Evolutionary conservation across 108 stramenopile genomes (phyloP).

Genomic region (Craspedostauros australis): DNA sequence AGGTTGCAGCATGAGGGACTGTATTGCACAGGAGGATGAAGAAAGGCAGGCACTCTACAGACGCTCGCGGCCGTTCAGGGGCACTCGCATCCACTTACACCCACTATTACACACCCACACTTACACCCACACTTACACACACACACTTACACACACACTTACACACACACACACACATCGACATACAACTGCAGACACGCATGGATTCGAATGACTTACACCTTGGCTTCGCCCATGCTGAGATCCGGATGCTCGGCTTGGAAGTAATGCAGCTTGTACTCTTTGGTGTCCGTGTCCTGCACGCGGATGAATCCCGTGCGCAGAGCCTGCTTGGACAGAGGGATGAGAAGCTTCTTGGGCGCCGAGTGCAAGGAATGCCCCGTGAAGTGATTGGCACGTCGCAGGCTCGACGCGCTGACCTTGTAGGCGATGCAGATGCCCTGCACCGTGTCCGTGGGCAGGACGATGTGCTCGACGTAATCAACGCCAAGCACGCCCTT

Average conservation of each 20-base stretch:
- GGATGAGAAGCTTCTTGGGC: conserved; percentile 77
- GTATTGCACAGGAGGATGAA: not conserved
- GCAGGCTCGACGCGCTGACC: conserved; percentile 47
- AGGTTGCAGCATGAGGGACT: not conserved
- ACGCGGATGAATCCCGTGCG: conserved; percentile 57
- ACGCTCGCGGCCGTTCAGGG: too few species aligned
- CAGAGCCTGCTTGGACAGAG: conserved; percentile 40
- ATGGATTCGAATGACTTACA: conserved; percentile 26
- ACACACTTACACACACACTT: too few species aligned
- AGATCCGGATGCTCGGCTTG: conserved; percentile 59
- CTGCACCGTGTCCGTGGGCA: conserved; percentile 84
- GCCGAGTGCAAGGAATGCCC: conserved; percentile 66
- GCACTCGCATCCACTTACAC: too few species aligned
- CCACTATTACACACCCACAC: not conserved
- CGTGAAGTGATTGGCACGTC: conserved; percentile 75
- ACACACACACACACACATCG: not conserved
- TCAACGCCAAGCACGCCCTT: conserved; percentile 49
- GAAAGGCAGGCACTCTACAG: too few species aligned
- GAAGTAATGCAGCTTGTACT: conserved; percentile 76
- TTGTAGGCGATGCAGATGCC: conserved; percentile 84
- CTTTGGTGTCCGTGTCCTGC: conserved; percentile 73
- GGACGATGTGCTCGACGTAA: conserved; percentile 71
- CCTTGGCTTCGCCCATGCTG: conserved; percentile 57
- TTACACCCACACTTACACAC: too few species aligned
- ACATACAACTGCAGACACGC: conserved; percentile 33